Percentiles rank a stretch among this genome's conserved stretches.
Conservation (phyloP, 495 filamentous ascomycete species). For the Penicillium flavigenum region DNA sequence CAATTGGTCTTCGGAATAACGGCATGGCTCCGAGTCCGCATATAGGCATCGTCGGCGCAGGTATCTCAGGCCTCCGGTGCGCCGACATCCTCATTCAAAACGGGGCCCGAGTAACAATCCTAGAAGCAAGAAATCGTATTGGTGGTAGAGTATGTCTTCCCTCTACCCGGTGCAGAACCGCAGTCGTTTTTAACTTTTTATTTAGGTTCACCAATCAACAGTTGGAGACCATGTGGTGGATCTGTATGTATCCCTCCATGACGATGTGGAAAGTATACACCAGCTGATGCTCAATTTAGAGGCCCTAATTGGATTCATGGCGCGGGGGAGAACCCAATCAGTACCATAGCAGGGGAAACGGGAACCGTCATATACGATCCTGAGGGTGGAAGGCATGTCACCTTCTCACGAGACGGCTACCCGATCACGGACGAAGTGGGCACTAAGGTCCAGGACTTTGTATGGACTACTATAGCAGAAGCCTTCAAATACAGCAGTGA, state of each 20-base stretch:
- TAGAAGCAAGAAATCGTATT: constrained; percentile 80
- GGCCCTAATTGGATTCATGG: constrained; percentile 98
- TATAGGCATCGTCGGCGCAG: constrained; percentile 81
- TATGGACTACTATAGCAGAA: constrained; percentile 78
- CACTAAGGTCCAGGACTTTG: constrained; percentile 53
- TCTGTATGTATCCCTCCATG: constrained; percentile 30
- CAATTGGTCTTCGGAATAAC: neutral
- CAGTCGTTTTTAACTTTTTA: constrained; percentile 3
- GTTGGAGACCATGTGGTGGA: constrained; percentile 47
- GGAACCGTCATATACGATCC: constrained; percentile 56
- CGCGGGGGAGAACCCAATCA: constrained; percentile 78
- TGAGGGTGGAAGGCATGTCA: constrained; percentile 50
- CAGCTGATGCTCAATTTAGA: constrained; percentile 34
- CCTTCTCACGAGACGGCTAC: constrained; percentile 65
- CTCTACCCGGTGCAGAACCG: neutral
- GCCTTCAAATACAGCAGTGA: constrained; percentile 80
- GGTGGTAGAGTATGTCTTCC: constrained; percentile 68
- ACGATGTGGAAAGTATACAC: neutral
- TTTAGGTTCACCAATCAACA: constrained; percentile 41
- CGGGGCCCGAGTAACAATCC: constrained; percentile 77
- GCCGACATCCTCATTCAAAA: constrained; percentile 77
- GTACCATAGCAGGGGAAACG: constrained; percentile 70
- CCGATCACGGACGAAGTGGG: constrained; percentile 53
- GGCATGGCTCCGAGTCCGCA: constrained; percentile 43
- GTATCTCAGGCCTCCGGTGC: constrained; percentile 81